These are phyloP conservation scores for Septoria petroselini DNA, from an alignment of 2,329 filamentous ascomycete species.

Conservation along the genomic window DNA sequence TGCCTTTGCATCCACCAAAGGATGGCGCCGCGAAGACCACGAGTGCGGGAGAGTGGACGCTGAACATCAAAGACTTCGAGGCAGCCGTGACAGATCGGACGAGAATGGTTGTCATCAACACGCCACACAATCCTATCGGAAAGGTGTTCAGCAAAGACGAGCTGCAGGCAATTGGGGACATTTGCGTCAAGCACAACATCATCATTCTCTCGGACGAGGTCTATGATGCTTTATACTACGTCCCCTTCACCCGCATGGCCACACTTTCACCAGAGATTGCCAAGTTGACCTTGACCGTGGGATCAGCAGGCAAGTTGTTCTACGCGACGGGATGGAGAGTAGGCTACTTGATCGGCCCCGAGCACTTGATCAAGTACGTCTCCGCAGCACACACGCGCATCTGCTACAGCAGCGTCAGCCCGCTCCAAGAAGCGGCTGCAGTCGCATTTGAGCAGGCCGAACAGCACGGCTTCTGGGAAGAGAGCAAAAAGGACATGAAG, in stretches of 20 bases:
- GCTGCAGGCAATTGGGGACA: constrained; percentile 75
- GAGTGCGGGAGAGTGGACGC: constrained; percentile 80
- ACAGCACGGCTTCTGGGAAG: constrained; percentile 78
- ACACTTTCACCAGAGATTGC: constrained; percentile 89
- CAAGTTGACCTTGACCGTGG: constrained; percentile 84
- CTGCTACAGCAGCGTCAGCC: constrained; percentile 90
- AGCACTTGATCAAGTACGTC: constrained; percentile 86
- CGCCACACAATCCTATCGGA: constrained; percentile 89
- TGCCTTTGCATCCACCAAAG: constrained; percentile 85
- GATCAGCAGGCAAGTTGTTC: constrained; percentile 96
- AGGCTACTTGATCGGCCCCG: constrained; percentile 87
- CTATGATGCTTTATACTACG: constrained; percentile 93
- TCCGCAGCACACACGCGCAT: constrained; percentile 91
- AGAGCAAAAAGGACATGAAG: constrained; percentile 82
- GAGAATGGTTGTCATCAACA: constrained; percentile 93
- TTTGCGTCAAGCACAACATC: constrained; percentile 89
- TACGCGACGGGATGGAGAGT: constrained; percentile 97
- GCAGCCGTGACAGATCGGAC: constrained; percentile 78
- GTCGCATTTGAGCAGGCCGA: constrained; percentile 93
- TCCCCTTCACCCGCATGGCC: constrained; percentile 87
- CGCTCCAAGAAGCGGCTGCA: constrained; percentile 88
- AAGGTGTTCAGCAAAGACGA: constrained; percentile 89
- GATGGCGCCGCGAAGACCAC: constrained; percentile 76
- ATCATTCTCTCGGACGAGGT: constrained; percentile 68
- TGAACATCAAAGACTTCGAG: constrained; percentile 81